phyloP scores from a whole-genome alignment of 2,329 filamentous ascomycete species.

The Penicillium olsonii region DNA sequence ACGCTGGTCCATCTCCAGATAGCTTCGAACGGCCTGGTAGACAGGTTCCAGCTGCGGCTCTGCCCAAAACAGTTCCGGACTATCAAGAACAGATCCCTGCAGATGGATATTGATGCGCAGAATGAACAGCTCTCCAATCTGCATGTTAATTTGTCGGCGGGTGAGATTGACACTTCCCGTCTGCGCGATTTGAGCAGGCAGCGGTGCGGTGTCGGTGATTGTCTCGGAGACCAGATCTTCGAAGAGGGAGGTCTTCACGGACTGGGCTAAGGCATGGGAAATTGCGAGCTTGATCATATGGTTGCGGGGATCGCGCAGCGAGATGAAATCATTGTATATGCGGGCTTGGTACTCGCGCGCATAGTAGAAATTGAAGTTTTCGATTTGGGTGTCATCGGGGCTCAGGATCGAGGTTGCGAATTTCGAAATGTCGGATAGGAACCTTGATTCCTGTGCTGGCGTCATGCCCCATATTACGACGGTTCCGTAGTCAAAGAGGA shows the following conservation, averaged over 20 bases:
- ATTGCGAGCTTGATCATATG: constrained; percentile 99
- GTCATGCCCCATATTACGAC: constrained; percentile 99
- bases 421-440: constrained; percentile 89
- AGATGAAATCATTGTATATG: constrained; percentile 99
- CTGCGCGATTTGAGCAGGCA: constrained; percentile 86
- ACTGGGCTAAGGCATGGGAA: constrained; percentile 91
- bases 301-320: constrained; percentile 86
- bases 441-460: constrained; percentile 80
- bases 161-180: constrained; percentile 90
- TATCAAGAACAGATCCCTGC: constrained; percentile 94
- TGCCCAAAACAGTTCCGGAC: constrained; percentile 96
- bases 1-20: constrained; percentile 97
- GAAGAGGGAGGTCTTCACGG: constrained; percentile 96
- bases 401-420: constrained; percentile 90
- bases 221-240: constrained; percentile 94
- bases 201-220: constrained; percentile 88
- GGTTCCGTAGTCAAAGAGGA: constrained; percentile 95
- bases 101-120: constrained; percentile 96
- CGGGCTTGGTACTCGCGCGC: constrained; percentile 95
- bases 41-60: constrained; percentile 96
- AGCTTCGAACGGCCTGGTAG: constrained; percentile 91
- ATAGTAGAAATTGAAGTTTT: constrained; percentile 99
- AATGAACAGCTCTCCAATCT: constrained; percentile 98
- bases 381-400: constrained; percentile 86
- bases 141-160: constrained; percentile 95